Percentiles rank a stretch among this genome's conserved stretches.
Evolutionary conservation across 805 yeast species (phyloP).

Genomic region (Ogataea methanolica): DNA sequence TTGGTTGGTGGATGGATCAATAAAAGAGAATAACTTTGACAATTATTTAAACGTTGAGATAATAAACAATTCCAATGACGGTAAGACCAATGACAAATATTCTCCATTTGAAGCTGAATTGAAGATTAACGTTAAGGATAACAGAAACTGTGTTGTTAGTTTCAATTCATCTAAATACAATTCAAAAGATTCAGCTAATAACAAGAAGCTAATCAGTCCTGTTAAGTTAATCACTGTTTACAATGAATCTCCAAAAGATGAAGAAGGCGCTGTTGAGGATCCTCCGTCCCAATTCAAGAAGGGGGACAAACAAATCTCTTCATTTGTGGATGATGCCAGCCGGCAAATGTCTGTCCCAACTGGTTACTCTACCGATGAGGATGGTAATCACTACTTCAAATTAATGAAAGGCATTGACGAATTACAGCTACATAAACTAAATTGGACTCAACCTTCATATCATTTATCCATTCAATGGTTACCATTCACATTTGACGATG

Average conservation of each 20-base stretch:
- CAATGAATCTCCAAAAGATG: slow-evolving; percentile 18
- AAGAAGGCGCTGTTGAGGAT: slow-evolving; percentile 3
- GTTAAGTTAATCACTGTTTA: slow-evolving; percentile 59
- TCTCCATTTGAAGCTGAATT: slow-evolving; percentile 65
- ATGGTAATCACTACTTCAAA: slow-evolving; percentile 40
- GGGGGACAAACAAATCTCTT: no score
- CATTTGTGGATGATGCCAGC: background rate
- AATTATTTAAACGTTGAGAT: slow-evolving; percentile 49
- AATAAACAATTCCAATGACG: slow-evolving; percentile 41
- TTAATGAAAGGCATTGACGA: slow-evolving; percentile 59
- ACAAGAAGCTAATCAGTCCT: slow-evolving; percentile 43
- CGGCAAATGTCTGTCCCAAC: slow-evolving; percentile 29
- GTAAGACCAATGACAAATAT: slow-evolving; percentile 33
- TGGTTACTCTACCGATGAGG: slow-evolving; percentile 38
- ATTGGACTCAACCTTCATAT: slow-evolving; percentile 49
- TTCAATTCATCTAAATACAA: slow-evolving; percentile 49
- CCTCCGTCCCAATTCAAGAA: background rate
- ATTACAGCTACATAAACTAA: slow-evolving; percentile 58
- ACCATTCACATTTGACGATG: slow-evolving; percentile 51
- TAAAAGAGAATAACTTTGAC: slow-evolving; percentile 29
- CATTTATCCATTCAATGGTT: slow-evolving; percentile 74
- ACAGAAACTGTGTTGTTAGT: slow-evolving; percentile 57
- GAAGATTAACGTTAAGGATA: slow-evolving; percentile 50
- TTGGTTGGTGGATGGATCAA: slow-evolving; percentile 37
- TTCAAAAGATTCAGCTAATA: slow-evolving; percentile 24